Conservation (phyloP, 352 stramenopile species). For the Globisporangium middletonii region DNA sequence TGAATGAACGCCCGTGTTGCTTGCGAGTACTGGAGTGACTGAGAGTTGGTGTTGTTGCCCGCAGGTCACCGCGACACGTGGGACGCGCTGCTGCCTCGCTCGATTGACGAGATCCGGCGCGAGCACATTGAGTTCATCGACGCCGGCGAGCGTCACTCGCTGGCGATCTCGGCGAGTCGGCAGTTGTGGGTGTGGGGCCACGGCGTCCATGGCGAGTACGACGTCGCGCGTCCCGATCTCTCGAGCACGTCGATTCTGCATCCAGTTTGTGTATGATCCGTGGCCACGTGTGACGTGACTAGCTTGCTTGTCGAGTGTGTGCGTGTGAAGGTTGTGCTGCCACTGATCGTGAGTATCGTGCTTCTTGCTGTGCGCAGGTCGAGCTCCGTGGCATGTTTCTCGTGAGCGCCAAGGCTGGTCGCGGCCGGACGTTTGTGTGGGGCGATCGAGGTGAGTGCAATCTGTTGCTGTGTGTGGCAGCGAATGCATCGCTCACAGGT, state of each 20-base stretch:
- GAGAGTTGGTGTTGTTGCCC: background rate
- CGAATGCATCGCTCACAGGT: background rate
- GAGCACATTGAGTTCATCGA: constrained; percentile 58
- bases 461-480: background rate
- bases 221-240: constrained; percentile 30
- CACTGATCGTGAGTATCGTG: background rate
- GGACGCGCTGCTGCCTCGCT: constrained; percentile 47
- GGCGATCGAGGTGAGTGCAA: constrained; percentile 47
- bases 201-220: constrained; percentile 50
- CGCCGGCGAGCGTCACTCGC: constrained; percentile 57
- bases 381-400: constrained; percentile 41
- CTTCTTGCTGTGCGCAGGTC: constrained; percentile 24
- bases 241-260: constrained; percentile 47
- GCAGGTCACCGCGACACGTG: constrained; percentile 69
- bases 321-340: background rate
- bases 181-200: constrained; percentile 76
- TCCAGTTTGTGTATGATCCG: constrained; percentile 32
- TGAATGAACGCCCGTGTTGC: background rate
- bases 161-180: constrained; percentile 54
- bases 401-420: constrained; percentile 45
- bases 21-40: background rate
- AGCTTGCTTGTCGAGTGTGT: background rate
- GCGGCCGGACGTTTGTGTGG: constrained; percentile 72
- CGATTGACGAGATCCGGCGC: constrained; percentile 58
- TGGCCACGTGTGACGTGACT: background rate